Evolutionary conservation across 2,329 filamentous ascomycete species (phyloP).

Genomic region (Exophiala aquamarina): DNA sequence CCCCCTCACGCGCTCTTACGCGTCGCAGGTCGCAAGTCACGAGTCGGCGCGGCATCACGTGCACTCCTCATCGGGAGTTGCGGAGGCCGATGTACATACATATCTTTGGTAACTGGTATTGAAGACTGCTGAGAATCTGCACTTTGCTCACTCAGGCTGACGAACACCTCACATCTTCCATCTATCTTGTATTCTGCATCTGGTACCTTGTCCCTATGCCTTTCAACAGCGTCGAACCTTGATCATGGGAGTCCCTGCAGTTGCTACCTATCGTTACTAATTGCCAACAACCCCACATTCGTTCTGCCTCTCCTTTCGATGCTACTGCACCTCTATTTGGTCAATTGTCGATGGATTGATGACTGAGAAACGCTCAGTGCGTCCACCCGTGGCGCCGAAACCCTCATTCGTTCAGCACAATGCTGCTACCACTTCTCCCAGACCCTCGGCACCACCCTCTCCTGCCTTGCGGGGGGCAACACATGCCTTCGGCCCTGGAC

Average conservation of each 20-base stretch:
- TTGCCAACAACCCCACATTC: slow-evolving; percentile 5
- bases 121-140: no score
- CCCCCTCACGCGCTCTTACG: no score
- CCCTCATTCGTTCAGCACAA: slow-evolving; percentile 23
- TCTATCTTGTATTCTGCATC: not conserved
- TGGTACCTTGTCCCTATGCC: not conserved
- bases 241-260: slow-evolving; percentile 3
- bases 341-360: slow-evolving; percentile 26
- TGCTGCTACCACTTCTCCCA: slow-evolving; percentile 8
- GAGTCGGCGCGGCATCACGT: no score
- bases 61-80: no score
- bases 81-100: no score
- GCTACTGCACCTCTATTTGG: slow-evolving; percentile 14
- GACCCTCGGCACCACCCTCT: slow-evolving; percentile 15
- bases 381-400: slow-evolving; percentile 29
- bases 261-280: slow-evolving; percentile 11
- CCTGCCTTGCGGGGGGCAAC: slow-evolving; percentile 26
- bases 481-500: slow-evolving; percentile 21
- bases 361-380: slow-evolving; percentile 27
- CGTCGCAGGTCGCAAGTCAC: no score
- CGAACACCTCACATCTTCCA: no score
- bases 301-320: slow-evolving; percentile 12
- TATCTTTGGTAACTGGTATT: no score
- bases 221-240: not conserved
- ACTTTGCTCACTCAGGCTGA: no score